A percentile compares a stretch with the other conserved stretches of the same genome.
Conservation (phyloP, 768 basidiomycete species). For the Hypholoma fasciculare region DNA sequence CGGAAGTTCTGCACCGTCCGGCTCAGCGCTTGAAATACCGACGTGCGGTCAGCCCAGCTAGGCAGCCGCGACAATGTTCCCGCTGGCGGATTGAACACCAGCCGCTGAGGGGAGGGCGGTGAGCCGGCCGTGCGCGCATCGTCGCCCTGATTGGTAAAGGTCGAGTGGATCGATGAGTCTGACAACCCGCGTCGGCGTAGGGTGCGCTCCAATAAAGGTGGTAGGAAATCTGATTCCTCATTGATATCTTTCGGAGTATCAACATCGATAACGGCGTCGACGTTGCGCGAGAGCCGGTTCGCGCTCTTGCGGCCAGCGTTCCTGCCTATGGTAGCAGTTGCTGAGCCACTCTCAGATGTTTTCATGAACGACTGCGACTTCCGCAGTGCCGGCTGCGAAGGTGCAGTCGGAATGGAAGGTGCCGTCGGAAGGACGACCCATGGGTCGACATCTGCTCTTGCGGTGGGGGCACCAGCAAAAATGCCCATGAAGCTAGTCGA, state of each 20-base stretch:
- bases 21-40: constrained; percentile 55
- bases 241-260: constrained; percentile 30
- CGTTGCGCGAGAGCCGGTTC: constrained; percentile 55
- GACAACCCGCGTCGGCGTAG: constrained; percentile 80
- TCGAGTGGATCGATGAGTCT: constrained; percentile 91
- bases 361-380: constrained; percentile 28
- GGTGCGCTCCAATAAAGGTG: constrained; percentile 64
- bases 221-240: constrained; percentile 40
- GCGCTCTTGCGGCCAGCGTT: constrained; percentile 18
- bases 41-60: constrained; percentile 40
- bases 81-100: not conserved
- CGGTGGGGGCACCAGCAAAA: constrained; percentile 81
- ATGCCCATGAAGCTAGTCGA: constrained; percentile 69
- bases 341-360: constrained; percentile 13
- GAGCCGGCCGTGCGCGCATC: constrained; percentile 18
- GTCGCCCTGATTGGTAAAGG: constrained; percentile 64
- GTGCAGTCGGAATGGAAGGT: constrained; percentile 38
- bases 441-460: constrained; percentile 49
- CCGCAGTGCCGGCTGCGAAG: constrained; percentile 27
- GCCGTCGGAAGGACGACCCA: constrained; percentile 70
- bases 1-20: constrained; percentile 53
- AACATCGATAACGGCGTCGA: constrained; percentile 79
- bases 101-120: constrained; percentile 17
- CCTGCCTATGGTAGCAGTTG: constrained; percentile 25
- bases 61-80: constrained; percentile 17